Conservation (phyloP, 768 basidiomycete genomes). For the Mycena vitilis region DNA sequence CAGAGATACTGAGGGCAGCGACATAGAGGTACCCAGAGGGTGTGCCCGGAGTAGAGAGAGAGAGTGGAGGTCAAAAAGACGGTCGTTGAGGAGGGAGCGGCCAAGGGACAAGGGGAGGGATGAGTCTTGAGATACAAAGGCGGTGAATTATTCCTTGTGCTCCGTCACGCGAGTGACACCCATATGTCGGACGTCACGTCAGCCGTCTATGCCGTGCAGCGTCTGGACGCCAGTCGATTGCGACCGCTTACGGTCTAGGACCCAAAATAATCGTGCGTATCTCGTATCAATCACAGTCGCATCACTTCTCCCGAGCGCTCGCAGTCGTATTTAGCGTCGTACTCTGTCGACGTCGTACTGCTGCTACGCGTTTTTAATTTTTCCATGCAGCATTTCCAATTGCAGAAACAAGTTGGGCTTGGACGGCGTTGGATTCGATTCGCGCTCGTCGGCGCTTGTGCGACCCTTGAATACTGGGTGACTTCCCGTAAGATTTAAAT, state of each 20-base stretch:
- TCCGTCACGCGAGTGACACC: too few relatives aligned
- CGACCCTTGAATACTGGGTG: constrained; percentile 4
- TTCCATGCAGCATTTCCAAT: constrained; percentile 93
- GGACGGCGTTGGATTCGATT: constrained; percentile 92
- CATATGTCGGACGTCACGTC: background rate
- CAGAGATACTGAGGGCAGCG: constrained; percentile 36
- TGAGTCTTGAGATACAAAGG: too few relatives aligned
- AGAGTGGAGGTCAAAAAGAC: background rate
- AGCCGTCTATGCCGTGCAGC: background rate
- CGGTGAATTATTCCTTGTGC: too few relatives aligned
- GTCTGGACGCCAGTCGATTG: background rate
- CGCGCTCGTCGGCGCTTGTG: constrained; percentile 93
- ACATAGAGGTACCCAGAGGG: constrained; percentile 16
- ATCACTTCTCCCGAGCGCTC: constrained; percentile 52
- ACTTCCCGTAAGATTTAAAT: too few relatives aligned
- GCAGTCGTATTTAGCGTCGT: constrained; percentile 48
- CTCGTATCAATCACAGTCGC: constrained; percentile 43
- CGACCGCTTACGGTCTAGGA: background rate
- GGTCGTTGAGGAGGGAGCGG: background rate
- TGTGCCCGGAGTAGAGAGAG: background rate
- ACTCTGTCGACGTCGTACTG: constrained; percentile 57
- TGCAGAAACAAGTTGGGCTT: constrained; percentile 94
- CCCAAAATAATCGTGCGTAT: background rate
- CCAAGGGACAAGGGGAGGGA: background rate
- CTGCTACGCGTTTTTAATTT: constrained; percentile 51